A percentile compares a stretch with the other conserved stretches of the same genome.
Conservation (phyloP, 805 yeast genomes). For the Danielia reshetovae region DNA sequence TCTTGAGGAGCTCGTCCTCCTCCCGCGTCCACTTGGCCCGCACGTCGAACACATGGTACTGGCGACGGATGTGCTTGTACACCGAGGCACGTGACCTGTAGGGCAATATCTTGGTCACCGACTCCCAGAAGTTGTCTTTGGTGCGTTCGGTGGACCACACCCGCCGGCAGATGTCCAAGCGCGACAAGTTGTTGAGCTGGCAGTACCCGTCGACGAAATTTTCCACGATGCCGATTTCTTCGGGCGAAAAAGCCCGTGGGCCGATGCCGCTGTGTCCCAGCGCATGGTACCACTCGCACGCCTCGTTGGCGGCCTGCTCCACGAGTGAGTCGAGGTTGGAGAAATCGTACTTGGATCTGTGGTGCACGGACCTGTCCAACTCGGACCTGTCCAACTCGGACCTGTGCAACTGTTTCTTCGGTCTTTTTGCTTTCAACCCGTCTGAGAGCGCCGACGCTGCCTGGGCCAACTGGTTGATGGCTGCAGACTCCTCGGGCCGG, state of each 20-base stretch:
- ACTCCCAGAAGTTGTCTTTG: slow-evolving; percentile 89
- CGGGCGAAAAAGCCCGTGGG: slow-evolving; percentile 49
- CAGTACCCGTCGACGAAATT: slow-evolving; percentile 69
- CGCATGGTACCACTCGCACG: slow-evolving; percentile 34
- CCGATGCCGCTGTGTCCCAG: slow-evolving; percentile 13
- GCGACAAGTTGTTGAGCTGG: slow-evolving; percentile 53
- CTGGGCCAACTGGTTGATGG: slow-evolving; percentile 28
- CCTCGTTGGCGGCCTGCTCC: slow-evolving; percentile 33
- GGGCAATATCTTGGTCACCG: slow-evolving; percentile 73
- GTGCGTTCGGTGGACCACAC: slow-evolving; percentile 84
- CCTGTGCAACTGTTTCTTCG: slow-evolving; percentile 7
- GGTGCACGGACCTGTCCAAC: slow-evolving; percentile 25
- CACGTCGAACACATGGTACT: slow-evolving; percentile 80
- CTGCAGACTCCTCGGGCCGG: slow-evolving; percentile 9
- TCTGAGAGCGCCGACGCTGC: slow-evolving; percentile 23
- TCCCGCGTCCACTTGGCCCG: slow-evolving; percentile 88
- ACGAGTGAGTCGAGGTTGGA: slow-evolving; percentile 29
- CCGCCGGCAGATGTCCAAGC: slow-evolving; percentile 71
- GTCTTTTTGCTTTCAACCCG: slow-evolving; percentile 7
- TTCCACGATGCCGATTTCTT: slow-evolving; percentile 70
- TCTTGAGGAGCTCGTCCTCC: slow-evolving; percentile 68
- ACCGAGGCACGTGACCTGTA: slow-evolving; percentile 83
- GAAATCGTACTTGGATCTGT: slow-evolving; percentile 22
- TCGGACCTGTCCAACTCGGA: slow-evolving; percentile 25
- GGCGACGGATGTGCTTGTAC: slow-evolving; percentile 88